Evolutionary conservation across 2,329 filamentous ascomycete genomes (phyloP).

Genomic region (Cylindrodendrum hubeiense): DNA sequence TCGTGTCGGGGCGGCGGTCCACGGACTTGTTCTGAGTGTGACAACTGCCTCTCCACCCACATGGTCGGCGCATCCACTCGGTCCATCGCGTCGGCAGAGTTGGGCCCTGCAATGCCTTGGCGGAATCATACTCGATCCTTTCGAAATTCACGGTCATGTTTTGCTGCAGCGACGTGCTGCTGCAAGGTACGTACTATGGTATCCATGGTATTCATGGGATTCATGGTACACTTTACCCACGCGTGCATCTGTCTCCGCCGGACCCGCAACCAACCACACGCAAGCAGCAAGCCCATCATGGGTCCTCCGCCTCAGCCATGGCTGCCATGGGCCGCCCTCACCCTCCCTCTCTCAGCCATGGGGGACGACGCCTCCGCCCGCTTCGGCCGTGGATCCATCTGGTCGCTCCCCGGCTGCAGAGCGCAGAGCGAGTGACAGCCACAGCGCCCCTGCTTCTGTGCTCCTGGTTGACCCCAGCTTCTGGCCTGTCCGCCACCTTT

Average conservation of each 20-base stretch:
- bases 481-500: neutral
- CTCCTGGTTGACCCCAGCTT: slow-evolving; percentile 27
- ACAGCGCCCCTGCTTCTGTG: slow-evolving; percentile 30
- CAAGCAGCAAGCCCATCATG: slow-evolving; percentile 11
- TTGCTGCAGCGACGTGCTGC: neutral
- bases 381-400: slow-evolving; percentile 33
- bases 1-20: neutral
- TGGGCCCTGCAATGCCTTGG: slow-evolving; percentile 4
- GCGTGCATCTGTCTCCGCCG: slow-evolving; percentile 15
- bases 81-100: neutral
- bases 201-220: too few relatives aligned
- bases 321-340: too few relatives aligned
- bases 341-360: slow-evolving; percentile 24
- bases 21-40: neutral
- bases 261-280: slow-evolving; percentile 15
- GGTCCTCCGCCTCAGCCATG: slow-evolving; percentile 26
- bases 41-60: neutral
- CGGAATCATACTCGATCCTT: slow-evolving; percentile 5
- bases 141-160: slow-evolving; percentile 21
- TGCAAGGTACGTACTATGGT: neutral
- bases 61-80: neutral
- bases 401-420: slow-evolving; percentile 25
- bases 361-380: slow-evolving; percentile 16
- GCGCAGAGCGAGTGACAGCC: slow-evolving; percentile 26
- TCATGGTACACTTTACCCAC: slow-evolving; percentile 14